These are phyloP conservation scores for Grosmannia clavigera DNA, from an alignment of 2,329 filamentous ascomycete species.

Conservation along the genomic window DNA sequence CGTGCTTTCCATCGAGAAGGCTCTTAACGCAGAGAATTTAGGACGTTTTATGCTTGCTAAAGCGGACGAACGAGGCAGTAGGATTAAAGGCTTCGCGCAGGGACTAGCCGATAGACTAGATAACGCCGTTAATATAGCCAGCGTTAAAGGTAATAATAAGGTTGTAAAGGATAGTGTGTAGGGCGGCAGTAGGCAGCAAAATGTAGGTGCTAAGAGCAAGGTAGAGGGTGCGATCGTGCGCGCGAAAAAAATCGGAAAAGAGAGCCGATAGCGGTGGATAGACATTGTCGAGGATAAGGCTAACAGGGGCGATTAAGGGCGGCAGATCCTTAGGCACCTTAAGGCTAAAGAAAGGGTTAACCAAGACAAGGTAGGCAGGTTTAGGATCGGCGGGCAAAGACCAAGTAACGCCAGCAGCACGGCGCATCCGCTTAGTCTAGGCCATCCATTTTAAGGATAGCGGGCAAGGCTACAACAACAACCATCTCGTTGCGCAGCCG, in stretches of 20 bases:
- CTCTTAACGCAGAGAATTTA: no score
- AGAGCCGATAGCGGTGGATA: neutral
- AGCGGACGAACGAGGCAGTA: neutral
- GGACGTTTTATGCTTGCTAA: neutral
- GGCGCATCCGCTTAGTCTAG: neutral
- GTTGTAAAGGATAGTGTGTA: neutral
- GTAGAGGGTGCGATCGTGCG: neutral
- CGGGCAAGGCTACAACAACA: neutral
- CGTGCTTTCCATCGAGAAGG: neutral
- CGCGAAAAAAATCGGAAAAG: neutral
- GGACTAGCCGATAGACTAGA: neutral
- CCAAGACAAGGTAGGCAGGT: neutral
- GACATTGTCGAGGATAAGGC: neutral
- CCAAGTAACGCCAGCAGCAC: neutral
- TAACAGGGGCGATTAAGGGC: neutral
- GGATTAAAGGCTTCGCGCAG: neutral
- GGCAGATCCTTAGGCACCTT: neutral
- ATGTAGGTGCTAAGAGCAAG: neutral
- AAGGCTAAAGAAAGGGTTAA: slow-evolving; percentile 1
- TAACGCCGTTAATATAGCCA: neutral
- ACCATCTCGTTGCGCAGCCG: neutral
- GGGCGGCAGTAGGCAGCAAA: neutral
- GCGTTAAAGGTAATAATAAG: neutral
- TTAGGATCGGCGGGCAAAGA: neutral
- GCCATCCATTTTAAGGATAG: neutral